Evolutionary conservation across 257 asterid species (phyloP).

Genomic region (Lantana camara): DNA sequence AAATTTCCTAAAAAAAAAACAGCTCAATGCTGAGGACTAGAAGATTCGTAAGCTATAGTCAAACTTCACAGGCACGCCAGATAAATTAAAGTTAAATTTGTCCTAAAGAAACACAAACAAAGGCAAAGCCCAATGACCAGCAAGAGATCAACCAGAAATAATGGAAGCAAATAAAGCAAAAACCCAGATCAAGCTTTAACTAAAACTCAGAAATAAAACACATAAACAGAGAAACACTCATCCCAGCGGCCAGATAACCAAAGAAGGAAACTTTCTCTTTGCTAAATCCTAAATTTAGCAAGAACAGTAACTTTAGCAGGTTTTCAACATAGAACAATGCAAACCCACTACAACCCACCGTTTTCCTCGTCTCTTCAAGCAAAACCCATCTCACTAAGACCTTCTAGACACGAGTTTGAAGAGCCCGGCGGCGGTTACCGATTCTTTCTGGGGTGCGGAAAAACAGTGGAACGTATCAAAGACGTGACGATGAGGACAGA

Average conservation of each 20-base stretch:
- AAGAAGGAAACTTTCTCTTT: background rate
- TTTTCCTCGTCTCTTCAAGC: background rate
- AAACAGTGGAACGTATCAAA: constrained; percentile 14
- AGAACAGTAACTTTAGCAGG: background rate
- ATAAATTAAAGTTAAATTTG: constrained; percentile 5
- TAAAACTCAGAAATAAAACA: background rate
- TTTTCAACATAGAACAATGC: constrained; percentile 1
- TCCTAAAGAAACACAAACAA: background rate
- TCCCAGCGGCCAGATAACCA: background rate
- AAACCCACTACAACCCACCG: constrained; percentile 25
- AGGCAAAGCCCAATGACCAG: background rate
- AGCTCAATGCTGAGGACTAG: constrained; percentile 9
- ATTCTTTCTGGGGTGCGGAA: background rate
- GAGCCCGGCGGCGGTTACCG: constrained; percentile 35
- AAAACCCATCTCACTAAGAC: background rate
- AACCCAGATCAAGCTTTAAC: constrained; percentile 31
- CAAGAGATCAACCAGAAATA: constrained; percentile 8
- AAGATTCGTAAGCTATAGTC: constrained; percentile 30
- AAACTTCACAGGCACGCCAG: constrained; percentile 15
- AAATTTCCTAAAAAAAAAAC: constrained; percentile 22
- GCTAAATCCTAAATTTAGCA: background rate
- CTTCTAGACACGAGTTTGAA: constrained; percentile 9
- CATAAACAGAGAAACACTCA: background rate
- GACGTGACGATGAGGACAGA: constrained; percentile 3
- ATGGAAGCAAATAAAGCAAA: constrained; percentile 2